phyloP scores from a whole-genome alignment of 2,329 filamentous ascomycete genomes.

The Ustilaginoidea virens region DNA sequence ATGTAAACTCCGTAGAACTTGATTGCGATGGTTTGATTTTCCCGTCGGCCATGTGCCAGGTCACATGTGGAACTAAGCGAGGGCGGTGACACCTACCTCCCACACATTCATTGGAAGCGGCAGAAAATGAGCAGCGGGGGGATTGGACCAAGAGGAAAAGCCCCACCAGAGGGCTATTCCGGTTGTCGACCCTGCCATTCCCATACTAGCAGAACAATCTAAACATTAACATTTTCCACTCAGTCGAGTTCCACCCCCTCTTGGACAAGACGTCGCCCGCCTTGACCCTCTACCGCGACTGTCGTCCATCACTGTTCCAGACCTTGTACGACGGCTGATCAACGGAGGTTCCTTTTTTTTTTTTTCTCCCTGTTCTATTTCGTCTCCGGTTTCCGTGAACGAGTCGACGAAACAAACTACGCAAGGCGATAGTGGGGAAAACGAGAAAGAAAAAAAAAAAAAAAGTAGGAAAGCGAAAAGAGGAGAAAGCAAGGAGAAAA shows the following conservation, averaged over 20 bases:
- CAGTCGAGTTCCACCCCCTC: constrained; percentile 11
- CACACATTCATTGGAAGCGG: constrained; percentile 20
- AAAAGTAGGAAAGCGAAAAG: too few relatives aligned
- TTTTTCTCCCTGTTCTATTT: too few relatives aligned
- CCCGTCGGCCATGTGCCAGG: constrained; percentile 7
- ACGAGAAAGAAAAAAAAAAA: too few relatives aligned
- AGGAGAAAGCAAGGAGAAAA: constrained; percentile 3
- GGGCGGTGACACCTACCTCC: constrained; percentile 23
- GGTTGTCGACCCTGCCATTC: constrained; percentile 16
- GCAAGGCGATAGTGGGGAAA: too few relatives aligned
- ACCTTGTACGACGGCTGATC: neutral
- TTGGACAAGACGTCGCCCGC: constrained; percentile 7
- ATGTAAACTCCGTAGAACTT: too few relatives aligned
- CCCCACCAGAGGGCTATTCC: constrained; percentile 25
- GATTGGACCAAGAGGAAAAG: constrained; percentile 6
- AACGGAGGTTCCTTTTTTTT: neutral
- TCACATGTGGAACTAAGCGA: constrained; percentile 10
- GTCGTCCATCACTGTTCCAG: constrained; percentile 13
- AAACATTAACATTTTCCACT: constrained; percentile 13
- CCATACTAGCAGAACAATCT: too few relatives aligned
- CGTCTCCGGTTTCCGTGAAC: neutral
- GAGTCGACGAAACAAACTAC: too few relatives aligned
- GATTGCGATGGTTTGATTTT: too few relatives aligned
- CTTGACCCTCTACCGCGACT: constrained; percentile 3
- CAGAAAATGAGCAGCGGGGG: constrained; percentile 24